phyloP scores from a whole-genome alignment of 73 alveolate species.

The Paramecium sonneborni region DNA sequence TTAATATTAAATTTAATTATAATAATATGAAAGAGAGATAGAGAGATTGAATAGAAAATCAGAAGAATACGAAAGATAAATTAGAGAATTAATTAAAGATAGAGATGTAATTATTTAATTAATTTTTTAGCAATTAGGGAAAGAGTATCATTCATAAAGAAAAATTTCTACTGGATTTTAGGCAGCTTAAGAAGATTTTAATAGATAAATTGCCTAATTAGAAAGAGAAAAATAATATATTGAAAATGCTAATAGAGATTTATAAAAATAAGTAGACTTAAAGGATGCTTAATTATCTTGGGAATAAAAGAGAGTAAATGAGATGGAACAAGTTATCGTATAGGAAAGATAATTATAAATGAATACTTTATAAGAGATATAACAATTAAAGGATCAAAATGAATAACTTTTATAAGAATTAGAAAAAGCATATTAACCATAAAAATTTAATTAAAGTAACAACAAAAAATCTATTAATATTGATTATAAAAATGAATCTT shows the following conservation, averaged over 20 bases:
- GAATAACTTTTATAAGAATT: constrained; percentile 2
- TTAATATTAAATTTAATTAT: constrained; percentile 6
- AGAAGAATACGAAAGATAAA: constrained; percentile 49
- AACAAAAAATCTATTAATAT: neutral
- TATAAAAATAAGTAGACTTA: constrained; percentile 15
- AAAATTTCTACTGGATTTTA: constrained; percentile 34
- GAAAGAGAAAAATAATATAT: constrained; percentile 27
- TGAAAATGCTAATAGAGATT: constrained; percentile 20
- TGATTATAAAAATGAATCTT: neutral
- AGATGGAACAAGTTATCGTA: constrained; percentile 5
- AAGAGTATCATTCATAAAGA: neutral
- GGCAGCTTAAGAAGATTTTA: constrained; percentile 14
- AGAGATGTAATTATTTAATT: constrained; percentile 1
- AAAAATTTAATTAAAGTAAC: neutral
- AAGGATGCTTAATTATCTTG: constrained; percentile 38
- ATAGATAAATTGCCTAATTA: constrained; percentile 33
- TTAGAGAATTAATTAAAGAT: constrained; percentile 1
- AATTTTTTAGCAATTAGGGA: neutral
- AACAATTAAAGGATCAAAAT: constrained; percentile 1
- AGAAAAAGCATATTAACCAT: constrained; percentile 7
- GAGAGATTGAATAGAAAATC: constrained; percentile 42
- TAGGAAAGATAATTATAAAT: neutral
- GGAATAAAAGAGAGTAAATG: constrained; percentile 38
- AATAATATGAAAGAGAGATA: constrained; percentile 35
- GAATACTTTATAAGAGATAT: constrained; percentile 9